phyloP scores from a whole-genome alignment of 768 basidiomycete genomes.

The Leccinum rimulosum region DNA sequence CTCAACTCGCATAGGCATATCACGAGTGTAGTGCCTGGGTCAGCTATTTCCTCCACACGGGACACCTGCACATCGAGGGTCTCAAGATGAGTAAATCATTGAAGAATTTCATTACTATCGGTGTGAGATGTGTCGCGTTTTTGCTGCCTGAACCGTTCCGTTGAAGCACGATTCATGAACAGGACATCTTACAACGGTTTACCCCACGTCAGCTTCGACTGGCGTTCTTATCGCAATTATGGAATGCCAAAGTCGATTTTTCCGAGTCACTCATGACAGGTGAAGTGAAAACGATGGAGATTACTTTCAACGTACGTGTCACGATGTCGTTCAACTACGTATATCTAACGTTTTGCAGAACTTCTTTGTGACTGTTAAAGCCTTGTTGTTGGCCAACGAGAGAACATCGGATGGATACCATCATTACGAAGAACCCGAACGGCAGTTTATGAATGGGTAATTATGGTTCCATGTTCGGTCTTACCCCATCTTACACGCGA shows the following conservation, averaged over 20 bases:
- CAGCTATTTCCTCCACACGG: constrained; percentile 98
- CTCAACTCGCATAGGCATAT: constrained; percentile 64
- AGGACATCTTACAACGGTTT: constrained; percentile 86
- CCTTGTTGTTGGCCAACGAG: constrained; percentile 57
- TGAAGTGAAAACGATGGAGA: constrained; percentile 85
- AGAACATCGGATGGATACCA: constrained; percentile 58
- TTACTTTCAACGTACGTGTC: constrained; percentile 72
- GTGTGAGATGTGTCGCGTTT: constrained; percentile 47
- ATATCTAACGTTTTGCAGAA: constrained; percentile 53
- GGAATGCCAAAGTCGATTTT: constrained; percentile 94
- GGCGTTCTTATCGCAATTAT: constrained; percentile 86
- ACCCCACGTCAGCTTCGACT: constrained; percentile 86
- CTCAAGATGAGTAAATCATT: constrained; percentile 99
- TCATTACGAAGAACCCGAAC: constrained; percentile 65
- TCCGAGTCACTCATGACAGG: constrained; percentile 86
- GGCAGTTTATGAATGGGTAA: constrained; percentile 64
- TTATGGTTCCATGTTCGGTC: constrained; percentile 9
- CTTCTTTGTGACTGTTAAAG: constrained; percentile 88
- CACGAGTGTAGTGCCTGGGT: constrained; percentile 93
- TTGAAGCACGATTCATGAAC: constrained; percentile 11
- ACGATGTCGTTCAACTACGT: neutral
- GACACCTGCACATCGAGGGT: constrained; percentile 97
- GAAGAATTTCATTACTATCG: constrained; percentile 98
- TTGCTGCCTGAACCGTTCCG: neutral
- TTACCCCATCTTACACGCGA: constrained; percentile 11